phyloP scores from a whole-genome alignment of 331 rosid species.

The Arachis monticola region DNA sequence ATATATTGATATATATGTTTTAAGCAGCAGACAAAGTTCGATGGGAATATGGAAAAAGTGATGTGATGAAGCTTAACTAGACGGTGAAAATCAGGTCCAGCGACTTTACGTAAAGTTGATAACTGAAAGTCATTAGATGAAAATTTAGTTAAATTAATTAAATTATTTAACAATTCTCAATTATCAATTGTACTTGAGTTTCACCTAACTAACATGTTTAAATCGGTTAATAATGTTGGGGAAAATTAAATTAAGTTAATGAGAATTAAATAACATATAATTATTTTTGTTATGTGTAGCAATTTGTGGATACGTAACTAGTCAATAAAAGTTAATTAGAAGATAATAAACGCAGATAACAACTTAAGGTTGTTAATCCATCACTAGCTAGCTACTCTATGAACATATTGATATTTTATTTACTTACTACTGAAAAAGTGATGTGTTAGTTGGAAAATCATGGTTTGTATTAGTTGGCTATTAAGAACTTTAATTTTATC shows the following conservation, averaged over 20 bases:
- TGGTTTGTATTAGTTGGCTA: constrained; percentile 34
- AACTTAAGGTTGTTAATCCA: constrained; percentile 18
- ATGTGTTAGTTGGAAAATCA: constrained; percentile 24
- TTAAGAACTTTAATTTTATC: constrained; percentile 8
- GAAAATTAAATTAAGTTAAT: neutral
- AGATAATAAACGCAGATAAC: neutral
- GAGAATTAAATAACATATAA: no score
- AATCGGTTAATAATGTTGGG: neutral
- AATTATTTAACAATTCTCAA: no score
- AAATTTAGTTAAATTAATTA: no score
- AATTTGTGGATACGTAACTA: neutral
- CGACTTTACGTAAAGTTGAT: no score
- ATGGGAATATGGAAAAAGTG: no score
- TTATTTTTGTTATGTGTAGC: neutral
- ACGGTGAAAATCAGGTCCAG: no score
- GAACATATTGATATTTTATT: constrained; percentile 1
- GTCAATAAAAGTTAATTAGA: neutral
- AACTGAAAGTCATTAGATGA: no score
- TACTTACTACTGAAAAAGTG: constrained; percentile 10
- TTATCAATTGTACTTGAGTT: no score
- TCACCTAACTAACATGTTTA: neutral
- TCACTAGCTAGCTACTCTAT: neutral
- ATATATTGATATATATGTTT: no score
- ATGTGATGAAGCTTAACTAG: no score
- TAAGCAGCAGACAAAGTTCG: no score